phyloP scores from a whole-genome alignment of 805 yeast species.

The Novakomyces olei region DNA sequence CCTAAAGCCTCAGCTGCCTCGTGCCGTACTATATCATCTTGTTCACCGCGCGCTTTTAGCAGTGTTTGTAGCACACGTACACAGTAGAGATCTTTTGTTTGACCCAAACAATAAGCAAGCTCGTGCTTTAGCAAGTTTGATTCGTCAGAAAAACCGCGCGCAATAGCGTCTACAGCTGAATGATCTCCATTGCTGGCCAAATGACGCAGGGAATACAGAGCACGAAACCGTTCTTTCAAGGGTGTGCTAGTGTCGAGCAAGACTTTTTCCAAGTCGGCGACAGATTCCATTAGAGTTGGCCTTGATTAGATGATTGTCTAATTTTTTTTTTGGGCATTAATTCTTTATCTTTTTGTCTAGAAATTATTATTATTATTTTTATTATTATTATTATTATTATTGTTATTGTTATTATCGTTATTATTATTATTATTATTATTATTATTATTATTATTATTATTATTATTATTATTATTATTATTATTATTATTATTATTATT shows the following conservation, averaged over 20 bases:
- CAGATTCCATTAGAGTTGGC: too few species aligned
- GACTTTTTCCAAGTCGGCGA: too few species aligned
- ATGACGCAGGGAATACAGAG: conserved; percentile 72
- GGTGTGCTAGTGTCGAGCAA: too few species aligned
- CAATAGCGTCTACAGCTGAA: conserved; percentile 60
- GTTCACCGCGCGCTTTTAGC: conserved; percentile 26
- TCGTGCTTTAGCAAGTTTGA: conserved; percentile 91
- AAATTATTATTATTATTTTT: too few species aligned
- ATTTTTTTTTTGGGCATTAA: too few species aligned
- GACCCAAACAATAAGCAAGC: conserved; percentile 92
- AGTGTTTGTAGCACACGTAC: conserved; percentile 50
- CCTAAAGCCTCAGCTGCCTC: conserved; percentile 99
- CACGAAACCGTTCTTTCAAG: conserved; percentile 93
- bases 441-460: too few species aligned
- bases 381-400: too few species aligned
- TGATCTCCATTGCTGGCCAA: conserved; percentile 51
- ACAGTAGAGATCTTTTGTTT: conserved; percentile 63
- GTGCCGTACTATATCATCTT: conserved; percentile 74
- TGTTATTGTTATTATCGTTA: neutral
- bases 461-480: neutral
- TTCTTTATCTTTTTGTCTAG: too few species aligned
- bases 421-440: too few species aligned
- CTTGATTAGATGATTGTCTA: too few species aligned
- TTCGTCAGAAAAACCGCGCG: conserved; percentile 57
- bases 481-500: neutral